Percentiles rank a stretch among this genome's conserved stretches.
Evolutionary conservation across 2,329 filamentous ascomycete species (phyloP).

Genomic region (Ilyonectria robusta): DNA sequence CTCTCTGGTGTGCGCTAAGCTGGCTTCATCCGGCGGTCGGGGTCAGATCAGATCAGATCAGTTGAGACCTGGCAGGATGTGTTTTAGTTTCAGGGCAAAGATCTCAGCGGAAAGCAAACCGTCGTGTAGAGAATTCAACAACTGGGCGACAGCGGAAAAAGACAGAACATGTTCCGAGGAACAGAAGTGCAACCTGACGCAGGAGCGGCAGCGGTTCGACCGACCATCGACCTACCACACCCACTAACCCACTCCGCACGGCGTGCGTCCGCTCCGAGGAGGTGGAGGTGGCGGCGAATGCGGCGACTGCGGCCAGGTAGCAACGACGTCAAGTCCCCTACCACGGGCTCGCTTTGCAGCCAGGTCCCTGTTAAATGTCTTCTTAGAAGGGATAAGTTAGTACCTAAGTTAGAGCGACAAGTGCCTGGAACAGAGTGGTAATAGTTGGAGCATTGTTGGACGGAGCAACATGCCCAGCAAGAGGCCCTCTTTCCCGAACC

Average conservation of each 20-base stretch:
- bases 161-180: background rate
- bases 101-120: background rate
- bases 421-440: background rate
- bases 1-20: conserved; percentile 23
- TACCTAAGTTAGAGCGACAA: background rate
- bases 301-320: conserved; percentile 18
- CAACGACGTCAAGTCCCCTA: background rate
- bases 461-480: conserved; percentile 34
- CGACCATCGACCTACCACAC: conserved; percentile 6
- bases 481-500: conserved; percentile 43
- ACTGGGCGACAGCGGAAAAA: conserved; percentile 7
- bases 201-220: too few species aligned
- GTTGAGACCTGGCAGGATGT: background rate
- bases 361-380: background rate
- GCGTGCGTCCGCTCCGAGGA: conserved; percentile 18
- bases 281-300: conserved; percentile 25
- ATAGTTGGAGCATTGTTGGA: background rate
- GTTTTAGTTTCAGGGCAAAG: too few species aligned
- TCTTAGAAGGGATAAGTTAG: conserved; percentile 23
- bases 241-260: conserved; percentile 20
- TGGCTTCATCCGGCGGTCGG: conserved; percentile 18
- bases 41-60: conserved; percentile 17
- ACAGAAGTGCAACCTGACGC: background rate
- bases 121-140: background rate
- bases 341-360: too few species aligned